Evolutionary conservation across 1,284 basidiomycete species (phyloP), one percentile per base, ranked within the genome.

Genomic region (Agroathelia rolfsii): DNA sequence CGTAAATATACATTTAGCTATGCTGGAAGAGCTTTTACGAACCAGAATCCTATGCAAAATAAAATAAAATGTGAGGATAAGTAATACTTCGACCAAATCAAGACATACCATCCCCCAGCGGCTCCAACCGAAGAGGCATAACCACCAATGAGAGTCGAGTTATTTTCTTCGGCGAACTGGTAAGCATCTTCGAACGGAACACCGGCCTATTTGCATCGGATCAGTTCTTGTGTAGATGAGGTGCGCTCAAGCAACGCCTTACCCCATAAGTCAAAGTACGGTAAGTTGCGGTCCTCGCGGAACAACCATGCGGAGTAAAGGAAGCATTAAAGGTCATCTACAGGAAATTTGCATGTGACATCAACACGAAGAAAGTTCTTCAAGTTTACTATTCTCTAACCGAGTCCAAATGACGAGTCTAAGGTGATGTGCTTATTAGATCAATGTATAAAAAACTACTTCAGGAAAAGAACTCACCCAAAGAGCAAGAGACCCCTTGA

Each of bases 211-310:
- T 22, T 15, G 16, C 25, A 14, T 6, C 62, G 23, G 25, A 24
- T 36, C 21, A 15, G 13, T 22, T 4, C 13, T 20, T 8, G 22
- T 14, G 22, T 24, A 24, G 20, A 11, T 4, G 10, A 21, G 12
- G 11, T n/a, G n/a, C n/a, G n/a, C n/a, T n/a, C n/a, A n/a, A n/a
- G n/a, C n/a, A 25, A 6, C n/a, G n/a, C 42, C 42, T 14, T 32
- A 49, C 48, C 23, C 45, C 47, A 10, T 41, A 35, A 13, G 48
- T 50, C 6, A 50, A 37, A 15, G 42, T 35, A 13, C 30, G 7
- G 14, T 39, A 30, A 19, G 37, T 55, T 6, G 38, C 27, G 19
- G 21, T 23, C 7, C 29, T 5, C 3, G 44, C 18, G 24, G 26
- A 5, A 23, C 36, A 40, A 9, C 42, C 42, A 30, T 42, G 24